Percentiles rank a stretch among this genome's conserved stretches.
These are phyloP conservation scores for Afroboletus lepidellus DNA, from an alignment of 1,284 basidiomycete species.

Conservation along the genomic window DNA sequence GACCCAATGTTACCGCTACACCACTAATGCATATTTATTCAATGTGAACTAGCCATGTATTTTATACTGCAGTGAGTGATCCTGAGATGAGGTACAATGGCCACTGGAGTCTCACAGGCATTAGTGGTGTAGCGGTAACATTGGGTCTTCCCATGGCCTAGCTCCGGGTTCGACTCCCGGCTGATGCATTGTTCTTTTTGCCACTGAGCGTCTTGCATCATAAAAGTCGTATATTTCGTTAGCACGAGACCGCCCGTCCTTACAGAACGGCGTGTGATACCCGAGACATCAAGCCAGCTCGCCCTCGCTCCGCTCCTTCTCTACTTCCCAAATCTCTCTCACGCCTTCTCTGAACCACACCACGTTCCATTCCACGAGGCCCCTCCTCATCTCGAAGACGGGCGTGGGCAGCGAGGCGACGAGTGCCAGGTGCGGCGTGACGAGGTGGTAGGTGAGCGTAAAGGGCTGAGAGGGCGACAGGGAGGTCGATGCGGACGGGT, in stretches of 20 bases:
- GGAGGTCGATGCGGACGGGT: constrained; percentile 45
- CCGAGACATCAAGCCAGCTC: constrained; percentile 10
- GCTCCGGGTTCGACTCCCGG: constrained; percentile 60
- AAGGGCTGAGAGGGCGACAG: constrained; percentile 63
- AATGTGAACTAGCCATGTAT: neutral
- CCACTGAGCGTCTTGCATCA: neutral
- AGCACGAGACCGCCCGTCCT: neutral
- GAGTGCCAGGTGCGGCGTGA: constrained; percentile 79
- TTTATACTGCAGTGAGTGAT: too few relatives aligned
- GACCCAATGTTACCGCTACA: constrained; percentile 42
- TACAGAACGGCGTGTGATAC: neutral
- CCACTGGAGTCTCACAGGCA: constrained; percentile 17
- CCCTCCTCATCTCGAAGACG: constrained; percentile 75
- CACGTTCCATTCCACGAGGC: constrained; percentile 91
- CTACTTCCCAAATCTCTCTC: constrained; percentile 73
- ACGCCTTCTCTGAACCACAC: constrained; percentile 82
- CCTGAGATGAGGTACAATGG: too few relatives aligned
- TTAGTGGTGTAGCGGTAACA: constrained; percentile 42
- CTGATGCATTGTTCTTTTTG: constrained; percentile 37
- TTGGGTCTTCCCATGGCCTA: constrained; percentile 49
- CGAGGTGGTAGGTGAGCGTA: constrained; percentile 84
- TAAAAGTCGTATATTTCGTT: constrained; percentile 5
- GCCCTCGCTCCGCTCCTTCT: constrained; percentile 54
- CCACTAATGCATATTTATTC: constrained; percentile 32
- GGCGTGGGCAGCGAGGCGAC: constrained; percentile 79